These are phyloP conservation scores for Mycena sanguinolenta DNA, from an alignment of 768 basidiomycete species.

Conservation along the genomic window DNA sequence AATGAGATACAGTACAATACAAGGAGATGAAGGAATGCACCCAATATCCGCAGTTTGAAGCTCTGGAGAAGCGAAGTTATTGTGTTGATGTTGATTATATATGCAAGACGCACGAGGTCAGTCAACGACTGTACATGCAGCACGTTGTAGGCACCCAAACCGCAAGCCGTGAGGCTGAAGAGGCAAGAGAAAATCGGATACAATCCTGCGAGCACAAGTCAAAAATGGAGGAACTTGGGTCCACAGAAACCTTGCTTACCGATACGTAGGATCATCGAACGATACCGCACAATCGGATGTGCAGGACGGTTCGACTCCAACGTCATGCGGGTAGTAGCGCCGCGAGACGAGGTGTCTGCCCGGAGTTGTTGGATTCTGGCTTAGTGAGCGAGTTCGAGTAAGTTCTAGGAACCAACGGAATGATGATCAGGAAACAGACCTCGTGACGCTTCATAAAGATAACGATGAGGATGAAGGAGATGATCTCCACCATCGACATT, in stretches of 20 bases:
- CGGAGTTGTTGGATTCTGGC: not conserved
- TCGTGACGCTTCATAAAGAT: constrained; percentile 4
- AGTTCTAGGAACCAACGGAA: not conserved
- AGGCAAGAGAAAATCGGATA: constrained; percentile 16
- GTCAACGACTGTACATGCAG: not conserved
- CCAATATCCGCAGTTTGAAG: not conserved
- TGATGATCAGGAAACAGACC: constrained; percentile 2
- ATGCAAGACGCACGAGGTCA: not conserved
- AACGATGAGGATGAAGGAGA: not conserved
- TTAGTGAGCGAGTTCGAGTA: not conserved
- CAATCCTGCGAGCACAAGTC: not conserved
- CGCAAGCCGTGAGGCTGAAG: not conserved
- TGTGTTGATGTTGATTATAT: not conserved
- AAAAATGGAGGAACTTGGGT: not conserved
- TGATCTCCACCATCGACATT: constrained; percentile 2
- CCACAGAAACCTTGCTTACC: constrained; percentile 7
- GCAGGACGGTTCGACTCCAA: not conserved
- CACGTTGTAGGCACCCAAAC: not conserved
- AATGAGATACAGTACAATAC: not conserved
- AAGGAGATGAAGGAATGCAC: not conserved
- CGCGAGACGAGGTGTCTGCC: not conserved
- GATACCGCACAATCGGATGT: constrained; percentile 4
- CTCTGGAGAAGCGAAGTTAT: not conserved
- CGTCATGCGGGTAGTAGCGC: not conserved
- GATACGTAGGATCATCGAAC: constrained; percentile 8